These are phyloP conservation scores for Mucor piriformis DNA, from an alignment of 371 early-diverging fungal species.

Conservation along the genomic window DNA sequence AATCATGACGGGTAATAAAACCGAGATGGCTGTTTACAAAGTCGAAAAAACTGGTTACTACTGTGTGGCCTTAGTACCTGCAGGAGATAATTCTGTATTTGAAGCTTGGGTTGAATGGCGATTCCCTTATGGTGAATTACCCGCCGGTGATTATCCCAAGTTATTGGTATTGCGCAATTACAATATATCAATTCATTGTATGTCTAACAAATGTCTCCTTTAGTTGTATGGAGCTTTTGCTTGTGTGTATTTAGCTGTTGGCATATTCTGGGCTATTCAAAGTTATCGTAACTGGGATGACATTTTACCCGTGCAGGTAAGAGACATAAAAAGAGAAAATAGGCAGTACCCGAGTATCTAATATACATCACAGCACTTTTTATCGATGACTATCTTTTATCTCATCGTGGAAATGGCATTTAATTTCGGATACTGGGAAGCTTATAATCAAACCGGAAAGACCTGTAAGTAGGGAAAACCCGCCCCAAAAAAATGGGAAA, in stretches of 20 bases:
- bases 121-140: conserved; percentile 83
- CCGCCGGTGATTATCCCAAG: conserved; percentile 87
- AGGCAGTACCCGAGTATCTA: neutral
- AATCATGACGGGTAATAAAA: conserved; percentile 26
- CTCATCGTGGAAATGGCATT: conserved; percentile 89
- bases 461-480: conserved; percentile 50
- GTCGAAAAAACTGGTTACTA: conserved; percentile 74
- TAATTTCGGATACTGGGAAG: conserved; percentile 85
- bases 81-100: conserved; percentile 42
- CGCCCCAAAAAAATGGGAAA: neutral
- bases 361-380: conserved; percentile 63
- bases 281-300: conserved; percentile 84
- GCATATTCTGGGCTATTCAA: conserved; percentile 74
- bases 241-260: conserved; percentile 73
- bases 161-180: conserved; percentile 74
- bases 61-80: conserved; percentile 58
- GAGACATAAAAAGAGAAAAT: neutral
- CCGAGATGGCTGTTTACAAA: conserved; percentile 50
- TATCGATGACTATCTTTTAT: conserved; percentile 82
- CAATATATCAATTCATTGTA: no score
- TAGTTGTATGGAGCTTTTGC: conserved; percentile 64
- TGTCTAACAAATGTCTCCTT: no score
- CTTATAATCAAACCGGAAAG: conserved; percentile 71
- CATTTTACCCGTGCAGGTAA: conserved; percentile 80
- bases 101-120: conserved; percentile 68